Evolutionary conservation across 345 rosid species (phyloP), one percentile per base, ranked within the genome.

Genomic region (Cardiospermum halicacabum): DNA sequence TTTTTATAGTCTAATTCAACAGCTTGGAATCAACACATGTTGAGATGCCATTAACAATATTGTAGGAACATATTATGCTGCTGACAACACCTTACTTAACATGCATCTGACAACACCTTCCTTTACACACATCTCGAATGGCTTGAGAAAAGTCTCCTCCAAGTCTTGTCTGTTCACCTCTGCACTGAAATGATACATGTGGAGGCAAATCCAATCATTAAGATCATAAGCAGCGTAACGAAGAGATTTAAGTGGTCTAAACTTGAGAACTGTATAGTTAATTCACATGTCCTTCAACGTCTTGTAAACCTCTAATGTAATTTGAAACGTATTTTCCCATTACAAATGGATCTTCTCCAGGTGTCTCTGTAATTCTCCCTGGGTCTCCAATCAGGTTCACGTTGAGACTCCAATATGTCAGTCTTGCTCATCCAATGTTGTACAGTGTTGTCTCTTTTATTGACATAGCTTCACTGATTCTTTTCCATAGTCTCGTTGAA

Each of bases 401-500:
- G 16, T 64, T 77, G 7, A 82, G 87, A 60, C 82, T 79, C 87
- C 82, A 80, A 12, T 9, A 75, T 11, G 78, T 77, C 28, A 83
- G 26, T 22, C 87, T 82, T 7, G 76, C 79, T 15, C 75, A 57
- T 2, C 87, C 81, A 1, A 80, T 39, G 57, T 83, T 83, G 72
- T 75, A 71, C 87, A 80, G 80, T 1, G 87, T 84, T 51, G 79
- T 71, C 8, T 81, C 87, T 67, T 78, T 81, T 0, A 76, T 80
- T 11, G 84, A 83, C 25, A 83, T 84, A 58, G 51, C 87, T 77
- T 80, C 68, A 1, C 87, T 84, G 13, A 83, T 75, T 0, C 7
- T 56, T 58, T 69, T 75, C 82, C 87, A 83, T 1, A 78, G 77
- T 36, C 58, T 75, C 72, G 9, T 83, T 74, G 60, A 83, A 83